Percentiles rank a stretch among this genome's conserved stretches.
Conservation (phyloP, 306 rosid species). For the Cucurbita ficifolia region DNA sequence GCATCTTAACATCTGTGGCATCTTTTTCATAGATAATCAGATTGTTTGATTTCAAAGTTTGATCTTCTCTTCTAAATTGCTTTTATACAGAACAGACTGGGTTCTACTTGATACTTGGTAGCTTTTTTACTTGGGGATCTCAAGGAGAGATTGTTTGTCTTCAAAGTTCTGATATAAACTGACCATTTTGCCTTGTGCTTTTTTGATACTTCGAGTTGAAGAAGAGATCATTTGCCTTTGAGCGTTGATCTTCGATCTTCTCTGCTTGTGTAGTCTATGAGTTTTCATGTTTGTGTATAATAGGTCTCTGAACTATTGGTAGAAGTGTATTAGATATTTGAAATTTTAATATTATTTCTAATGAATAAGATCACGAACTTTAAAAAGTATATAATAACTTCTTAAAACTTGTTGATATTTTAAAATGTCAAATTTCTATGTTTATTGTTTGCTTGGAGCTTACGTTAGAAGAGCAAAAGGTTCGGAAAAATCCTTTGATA, state of each 20-base stretch:
- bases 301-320: not conserved
- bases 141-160: not conserved
- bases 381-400: not conserved
- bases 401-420: not conserved
- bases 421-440: too few species aligned
- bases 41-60: not conserved
- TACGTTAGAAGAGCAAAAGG: too few species aligned
- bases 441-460: too few species aligned
- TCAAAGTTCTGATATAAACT: not conserved
- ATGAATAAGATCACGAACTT: not conserved
- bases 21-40: not conserved
- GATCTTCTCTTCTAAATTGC: not conserved
- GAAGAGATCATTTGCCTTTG: not conserved
- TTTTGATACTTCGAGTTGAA: not conserved
- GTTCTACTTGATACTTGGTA: not conserved
- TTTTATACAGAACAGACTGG: not conserved
- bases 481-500: too few species aligned
- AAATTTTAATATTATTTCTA: too few species aligned
- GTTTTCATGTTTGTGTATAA: too few species aligned
- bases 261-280: not conserved
- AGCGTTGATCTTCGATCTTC: not conserved
- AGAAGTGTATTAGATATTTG: not conserved
- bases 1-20: not conserved
- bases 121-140: not conserved
- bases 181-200: not conserved